A percentile compares a stretch with the other conserved stretches of the same genome.
These are phyloP conservation scores for Balamuthia mandrillaris DNA, from an alignment of 208 protist genomes.

Conservation along the genomic window DNA sequence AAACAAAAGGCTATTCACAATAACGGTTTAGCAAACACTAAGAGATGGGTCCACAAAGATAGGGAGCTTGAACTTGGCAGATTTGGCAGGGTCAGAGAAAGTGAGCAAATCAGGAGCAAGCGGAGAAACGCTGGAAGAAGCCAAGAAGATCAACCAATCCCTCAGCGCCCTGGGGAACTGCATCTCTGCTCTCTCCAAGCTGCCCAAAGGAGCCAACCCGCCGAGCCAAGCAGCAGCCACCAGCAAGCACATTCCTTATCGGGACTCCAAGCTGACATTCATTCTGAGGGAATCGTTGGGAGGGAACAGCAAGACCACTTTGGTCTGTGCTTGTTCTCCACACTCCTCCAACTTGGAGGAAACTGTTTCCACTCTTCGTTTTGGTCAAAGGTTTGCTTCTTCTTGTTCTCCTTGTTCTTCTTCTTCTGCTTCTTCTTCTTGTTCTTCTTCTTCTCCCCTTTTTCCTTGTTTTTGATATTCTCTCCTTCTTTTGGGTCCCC, in stretches of 20 bases:
- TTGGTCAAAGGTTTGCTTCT: not conserved
- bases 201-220: not conserved
- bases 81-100: conserved; percentile 61
- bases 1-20: conserved; percentile 11
- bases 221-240: too few species aligned
- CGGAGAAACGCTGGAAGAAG: not conserved
- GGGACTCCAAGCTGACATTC: conserved; percentile 44
- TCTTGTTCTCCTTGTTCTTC: too few species aligned
- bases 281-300: conserved; percentile 34
- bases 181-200: conserved; percentile 14
- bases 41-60: conserved; percentile 66
- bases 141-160: conserved; percentile 13
- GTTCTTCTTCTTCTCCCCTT: not conserved
- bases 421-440: not conserved
- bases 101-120: not conserved
- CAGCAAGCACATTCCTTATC: conserved; percentile 37
- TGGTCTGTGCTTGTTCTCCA: conserved; percentile 6
- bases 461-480: not conserved
- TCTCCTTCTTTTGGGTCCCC: not conserved
- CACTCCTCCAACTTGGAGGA: not conserved
- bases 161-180: conserved; percentile 10
- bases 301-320: conserved; percentile 27
- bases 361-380: conserved; percentile 43
- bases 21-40: conserved; percentile 16
- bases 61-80: conserved; percentile 79